phyloP scores from a whole-genome alignment of 305 asterid species.

The Nicotiana rustica region DNA sequence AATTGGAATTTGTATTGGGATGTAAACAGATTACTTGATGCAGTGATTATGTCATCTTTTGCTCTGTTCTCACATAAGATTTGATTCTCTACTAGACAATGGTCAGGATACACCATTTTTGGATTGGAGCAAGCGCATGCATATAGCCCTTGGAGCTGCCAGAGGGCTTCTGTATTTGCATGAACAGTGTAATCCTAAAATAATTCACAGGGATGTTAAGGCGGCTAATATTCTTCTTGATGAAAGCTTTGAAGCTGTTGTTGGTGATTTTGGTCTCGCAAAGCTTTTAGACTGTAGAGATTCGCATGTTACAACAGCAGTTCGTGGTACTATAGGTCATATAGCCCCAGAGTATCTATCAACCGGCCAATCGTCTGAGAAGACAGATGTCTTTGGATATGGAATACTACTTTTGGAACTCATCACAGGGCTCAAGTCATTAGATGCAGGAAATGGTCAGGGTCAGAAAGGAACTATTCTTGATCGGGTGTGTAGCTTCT shows the following conservation, averaged over 20 bases:
- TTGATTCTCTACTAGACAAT: constrained; percentile 49
- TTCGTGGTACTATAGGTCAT: constrained; percentile 89
- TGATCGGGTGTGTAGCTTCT: constrained; percentile 65
- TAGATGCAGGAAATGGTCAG: constrained; percentile 70
- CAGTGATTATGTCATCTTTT: constrained; percentile 3
- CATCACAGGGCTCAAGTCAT: constrained; percentile 77
- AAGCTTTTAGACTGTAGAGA: constrained; percentile 86
- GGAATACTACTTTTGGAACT: constrained; percentile 90
- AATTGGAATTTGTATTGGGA: constrained; percentile 5
- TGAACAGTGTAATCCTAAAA: constrained; percentile 88
- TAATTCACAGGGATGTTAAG: constrained; percentile 87
- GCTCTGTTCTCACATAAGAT: constrained; percentile 5
- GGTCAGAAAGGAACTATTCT: constrained; percentile 90
- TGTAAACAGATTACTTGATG: not conserved
- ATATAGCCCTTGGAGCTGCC: constrained; percentile 82
- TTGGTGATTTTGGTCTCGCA: constrained; percentile 95
- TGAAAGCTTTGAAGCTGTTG: constrained; percentile 86
- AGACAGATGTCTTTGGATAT: constrained; percentile 90
- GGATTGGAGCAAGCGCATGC: constrained; percentile 89
- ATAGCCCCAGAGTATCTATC: constrained; percentile 95
- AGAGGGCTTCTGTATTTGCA: constrained; percentile 91
- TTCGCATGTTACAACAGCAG: constrained; percentile 94
- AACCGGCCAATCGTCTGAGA: constrained; percentile 94
- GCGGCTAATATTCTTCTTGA: constrained; percentile 94
- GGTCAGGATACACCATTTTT: constrained; percentile 73